Base-by-base conservation (phyloP, 805 yeast species). In the Dipodascus geniculatus region DNA sequence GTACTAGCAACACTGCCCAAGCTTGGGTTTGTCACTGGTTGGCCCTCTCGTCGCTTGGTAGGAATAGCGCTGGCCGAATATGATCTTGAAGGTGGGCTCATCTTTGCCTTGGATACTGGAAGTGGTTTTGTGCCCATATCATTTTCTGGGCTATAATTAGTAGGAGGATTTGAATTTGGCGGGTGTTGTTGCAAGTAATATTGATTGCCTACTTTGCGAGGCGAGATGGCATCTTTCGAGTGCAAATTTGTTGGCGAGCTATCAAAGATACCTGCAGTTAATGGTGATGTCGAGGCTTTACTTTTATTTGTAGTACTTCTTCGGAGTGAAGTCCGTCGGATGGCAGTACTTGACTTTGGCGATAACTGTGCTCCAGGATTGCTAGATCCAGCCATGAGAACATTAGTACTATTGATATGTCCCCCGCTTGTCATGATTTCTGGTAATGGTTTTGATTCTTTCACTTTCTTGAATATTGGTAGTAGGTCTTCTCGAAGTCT, bases 391-490 rank as follows among this genome's bases (percentile, higher is more conserved):
- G 11, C 35, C 35, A 14, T 14, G 14, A 14, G 35, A 28, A 14
- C 8, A 8, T 14, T 14, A 8, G 35, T 28, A 28, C 35, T 28
- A n/a, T n/a, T n/a, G n/a, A n/a, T n/a, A n/a, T n/a, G n/a, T n/a
- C n/a, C n/a, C n/a, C n/a, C n/a, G n/a, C n/a, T n/a, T n/a, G n/a
- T n/a, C 44, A 17, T 11, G 44, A 38, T 38, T 38, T 38, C 44
- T 3, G 88, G 88, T 51, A 83, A 70, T 2, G 87, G 88, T 76
- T 57, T 78, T 68, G 65, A 57, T 49, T 84, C 89, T 61, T 84
- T 84, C 48, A 78, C 71, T 51, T 77, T 70, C 55, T 82, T 74
- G 54, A 82, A 73, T 6, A 83, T 74, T 0, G 89, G 90, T 44
- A 81, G 68, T 59, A 84, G 67, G 56, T 84, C 90, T 48, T 82